Conservation (phyloP, 2,329 filamentous ascomycete species). For the Sclerotiophoma versabilis region DNA sequence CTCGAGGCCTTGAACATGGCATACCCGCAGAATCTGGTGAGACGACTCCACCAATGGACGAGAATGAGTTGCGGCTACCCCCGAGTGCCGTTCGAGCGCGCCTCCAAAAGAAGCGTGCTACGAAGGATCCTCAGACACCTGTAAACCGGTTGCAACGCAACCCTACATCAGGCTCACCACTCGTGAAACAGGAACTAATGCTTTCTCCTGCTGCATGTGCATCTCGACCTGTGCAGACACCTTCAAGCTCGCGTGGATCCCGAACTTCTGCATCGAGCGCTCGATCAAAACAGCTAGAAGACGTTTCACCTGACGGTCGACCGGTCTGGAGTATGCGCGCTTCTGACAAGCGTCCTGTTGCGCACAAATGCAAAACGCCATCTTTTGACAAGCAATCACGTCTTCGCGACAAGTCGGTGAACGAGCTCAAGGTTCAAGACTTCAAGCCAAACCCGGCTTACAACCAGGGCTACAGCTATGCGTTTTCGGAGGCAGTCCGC, state of each 20-base stretch:
- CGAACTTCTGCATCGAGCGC: conserved; percentile 8
- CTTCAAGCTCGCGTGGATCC: neutral
- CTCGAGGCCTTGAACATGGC: conserved; percentile 19
- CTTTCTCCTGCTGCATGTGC: conserved; percentile 20
- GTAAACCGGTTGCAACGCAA: conserved; percentile 15
- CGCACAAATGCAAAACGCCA: conserved; percentile 11
- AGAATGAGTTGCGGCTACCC: conserved; percentile 23
- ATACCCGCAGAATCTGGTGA: conserved; percentile 41
- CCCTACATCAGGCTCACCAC: conserved; percentile 17
- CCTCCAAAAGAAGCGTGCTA: conserved; percentile 27
- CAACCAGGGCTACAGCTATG: conserved; percentile 75
- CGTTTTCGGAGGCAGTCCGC: conserved; percentile 78
- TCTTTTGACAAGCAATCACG: conserved; percentile 17
- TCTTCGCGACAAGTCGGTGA: conserved; percentile 63
- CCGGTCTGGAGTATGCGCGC: conserved; percentile 35
- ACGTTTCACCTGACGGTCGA: conserved; percentile 23
- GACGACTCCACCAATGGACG: conserved; percentile 22
- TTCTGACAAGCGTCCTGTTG: conserved; percentile 16
- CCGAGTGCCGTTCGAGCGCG: conserved; percentile 35
- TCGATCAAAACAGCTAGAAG: conserved; percentile 11
- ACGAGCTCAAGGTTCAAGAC: conserved; percentile 69
- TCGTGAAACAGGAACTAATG: conserved; percentile 25
- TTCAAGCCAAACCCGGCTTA: conserved; percentile 81
- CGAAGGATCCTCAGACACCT: conserved; percentile 23
- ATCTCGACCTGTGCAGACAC: conserved; percentile 12